These are phyloP conservation scores for Hypomontagnella monticulosa DNA, from an alignment of 495 filamentous ascomycete genomes.

Conservation along the genomic window DNA sequence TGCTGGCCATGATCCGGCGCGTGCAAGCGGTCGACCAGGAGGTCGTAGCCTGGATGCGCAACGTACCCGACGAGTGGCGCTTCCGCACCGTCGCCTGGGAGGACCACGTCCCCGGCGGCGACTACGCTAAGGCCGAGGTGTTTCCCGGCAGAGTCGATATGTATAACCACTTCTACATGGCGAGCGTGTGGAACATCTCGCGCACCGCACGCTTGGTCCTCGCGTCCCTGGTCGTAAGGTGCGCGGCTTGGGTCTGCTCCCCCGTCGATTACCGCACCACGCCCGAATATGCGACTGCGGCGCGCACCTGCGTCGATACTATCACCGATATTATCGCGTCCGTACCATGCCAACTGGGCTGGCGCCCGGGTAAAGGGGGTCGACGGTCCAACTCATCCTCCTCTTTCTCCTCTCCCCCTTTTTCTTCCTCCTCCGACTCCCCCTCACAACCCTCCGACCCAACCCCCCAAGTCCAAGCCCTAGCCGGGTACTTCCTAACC, in stretches of 20 bases:
- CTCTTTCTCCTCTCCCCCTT: background rate
- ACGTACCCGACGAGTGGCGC: conserved; percentile 52
- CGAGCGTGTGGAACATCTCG: conserved; percentile 58
- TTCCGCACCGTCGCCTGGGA: conserved; percentile 58
- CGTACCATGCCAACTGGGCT: conserved; percentile 63
- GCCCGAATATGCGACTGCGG: conserved; percentile 59
- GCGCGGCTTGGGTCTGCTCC: conserved; percentile 60
- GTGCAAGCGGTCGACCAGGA: conserved; percentile 56
- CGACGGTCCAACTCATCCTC: background rate
- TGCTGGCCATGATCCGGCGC: conserved; percentile 53
- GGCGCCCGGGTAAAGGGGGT: conserved; percentile 46
- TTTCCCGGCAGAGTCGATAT: conserved; percentile 63
- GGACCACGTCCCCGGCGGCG: conserved; percentile 48
- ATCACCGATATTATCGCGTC: conserved; percentile 62
- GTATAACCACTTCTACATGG: conserved; percentile 61
- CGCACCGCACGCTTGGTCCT: conserved; percentile 58
- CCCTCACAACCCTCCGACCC: background rate
- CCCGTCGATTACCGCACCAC: conserved; percentile 64
- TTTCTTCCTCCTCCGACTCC: background rate
- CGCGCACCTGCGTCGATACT: conserved; percentile 50
- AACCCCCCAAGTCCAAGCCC: conserved; percentile 46
- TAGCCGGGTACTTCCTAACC: conserved; percentile 57
- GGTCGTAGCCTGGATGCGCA: conserved; percentile 53
- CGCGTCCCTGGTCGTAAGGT: conserved; percentile 56
- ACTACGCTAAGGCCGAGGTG: conserved; percentile 55